Evolutionary conservation across 2,329 filamentous ascomycete species (phyloP).

Genomic region (Nemania sp.): DNA sequence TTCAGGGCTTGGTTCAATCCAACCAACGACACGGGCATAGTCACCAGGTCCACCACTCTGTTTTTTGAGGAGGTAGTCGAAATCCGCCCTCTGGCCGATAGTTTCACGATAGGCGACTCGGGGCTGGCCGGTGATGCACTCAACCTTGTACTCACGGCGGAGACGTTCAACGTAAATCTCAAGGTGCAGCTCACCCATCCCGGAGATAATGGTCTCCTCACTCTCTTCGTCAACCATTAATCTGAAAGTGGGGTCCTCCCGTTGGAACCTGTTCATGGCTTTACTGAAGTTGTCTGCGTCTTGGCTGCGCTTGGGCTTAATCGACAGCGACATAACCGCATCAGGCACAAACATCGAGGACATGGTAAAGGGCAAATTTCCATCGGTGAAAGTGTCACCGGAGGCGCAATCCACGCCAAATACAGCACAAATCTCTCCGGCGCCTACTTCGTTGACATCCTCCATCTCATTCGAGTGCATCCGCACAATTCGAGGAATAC

Average conservation of each 20-base stretch:
- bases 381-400: constrained; percentile 97
- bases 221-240: constrained; percentile 92
- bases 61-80: constrained; percentile 94
- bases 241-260: constrained; percentile 97
- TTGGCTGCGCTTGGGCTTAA: constrained; percentile 93
- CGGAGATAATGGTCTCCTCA: constrained; percentile 96
- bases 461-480: constrained; percentile 99
- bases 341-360: constrained; percentile 98
- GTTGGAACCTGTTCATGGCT: constrained; percentile 98
- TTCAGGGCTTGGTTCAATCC: constrained; percentile 84
- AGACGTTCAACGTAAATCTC: constrained; percentile 98
- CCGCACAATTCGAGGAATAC: constrained; percentile 95
- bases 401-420: constrained; percentile 98
- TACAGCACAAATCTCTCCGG: constrained; percentile 97
- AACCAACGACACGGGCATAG: constrained; percentile 92
- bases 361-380: constrained; percentile 92
- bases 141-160: constrained; percentile 94
- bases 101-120: constrained; percentile 98
- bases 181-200: constrained; percentile 97
- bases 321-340: constrained; percentile 96
- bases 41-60: constrained; percentile 96
- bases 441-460: constrained; percentile 90
- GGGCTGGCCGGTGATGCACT: constrained; percentile 94
- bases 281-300: constrained; percentile 96
- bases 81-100: constrained; percentile 81